Base-by-base conservation (phyloP, 2,329 filamentous ascomycete genomes). In the Trichoderma koningiopsis region DNA sequence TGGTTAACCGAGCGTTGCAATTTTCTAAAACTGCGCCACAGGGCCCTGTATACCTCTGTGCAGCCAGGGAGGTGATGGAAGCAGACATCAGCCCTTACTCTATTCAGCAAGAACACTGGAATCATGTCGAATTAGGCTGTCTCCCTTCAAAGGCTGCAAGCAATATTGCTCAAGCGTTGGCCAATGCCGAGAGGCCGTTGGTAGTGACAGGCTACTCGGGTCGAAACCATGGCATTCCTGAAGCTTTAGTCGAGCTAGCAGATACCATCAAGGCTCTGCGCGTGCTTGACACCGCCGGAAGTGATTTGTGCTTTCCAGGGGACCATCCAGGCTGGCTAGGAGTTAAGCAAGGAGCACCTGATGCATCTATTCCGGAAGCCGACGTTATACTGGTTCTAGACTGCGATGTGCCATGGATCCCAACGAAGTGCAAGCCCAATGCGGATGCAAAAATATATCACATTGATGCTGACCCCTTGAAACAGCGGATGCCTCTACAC, bases 351-450 rank as follows among this genome's bases (percentile, higher is more conserved):
- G 93, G 93, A 3, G 84, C 87, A 27, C 27, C 27, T 3, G 91
- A 97, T 63, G 88, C 92, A 2, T 84, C 85, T 53, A 92, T 97
- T 77, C 86, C 85, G 69, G 88, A 88, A 0, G 93, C 94, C 0
- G 95, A 97, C 77, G 87, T 93, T 13, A 96, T 97, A 70, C 73
- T 97, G 0, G 90, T 97, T 2, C 77, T 97, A 31, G 92, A 97
- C 79, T 96, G 93, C 72, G 94, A 97, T 76, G 93, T 97, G 0
- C 94, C 94, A 0, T 97, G 94, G 93, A 94, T 97, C 68, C 89
- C 91, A n/a, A 96, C 93, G 0, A 88, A 89, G 19, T 89, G 87
- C 78, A 83, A 83, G 72, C 89, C 89, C 0, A 78, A 78, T 1
- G 77, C 81, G 2, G 82, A 84, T 22, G 85, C 86, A 22, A 83